Evolutionary conservation across 2,329 filamentous ascomycete species (phyloP).

Genomic region (Myrmaecium sp.): DNA sequence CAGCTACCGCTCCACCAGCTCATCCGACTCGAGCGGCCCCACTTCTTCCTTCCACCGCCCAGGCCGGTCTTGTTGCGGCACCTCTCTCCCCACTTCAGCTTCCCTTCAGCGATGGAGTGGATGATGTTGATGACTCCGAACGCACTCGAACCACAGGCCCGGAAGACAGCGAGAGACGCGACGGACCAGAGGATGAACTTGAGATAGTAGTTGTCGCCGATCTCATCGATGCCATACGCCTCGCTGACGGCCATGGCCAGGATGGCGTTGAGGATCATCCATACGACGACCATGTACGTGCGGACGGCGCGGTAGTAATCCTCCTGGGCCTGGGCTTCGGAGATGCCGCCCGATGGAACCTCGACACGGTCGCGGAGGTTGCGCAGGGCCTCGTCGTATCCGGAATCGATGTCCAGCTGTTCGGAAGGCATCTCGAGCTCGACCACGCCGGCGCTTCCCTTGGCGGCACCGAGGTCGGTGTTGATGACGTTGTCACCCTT

Average conservation of each 20-base stretch:
- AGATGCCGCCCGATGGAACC: conserved; percentile 44
- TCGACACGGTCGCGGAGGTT: conserved; percentile 89
- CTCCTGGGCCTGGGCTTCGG: conserved; percentile 77
- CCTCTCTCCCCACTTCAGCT: conserved; percentile 39
- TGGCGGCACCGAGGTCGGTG: conserved; percentile 79
- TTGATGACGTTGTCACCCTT: conserved; percentile 94
- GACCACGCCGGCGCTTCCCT: conserved; percentile 57
- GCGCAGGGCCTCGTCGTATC: conserved; percentile 90
- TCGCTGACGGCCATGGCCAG: conserved; percentile 88
- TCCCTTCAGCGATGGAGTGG: conserved; percentile 73
- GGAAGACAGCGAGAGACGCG: conserved; percentile 70
- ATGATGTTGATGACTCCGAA: conserved; percentile 75
- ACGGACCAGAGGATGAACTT: conserved; percentile 89
- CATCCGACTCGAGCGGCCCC: too few species aligned
- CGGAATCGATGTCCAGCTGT: conserved; percentile 93
- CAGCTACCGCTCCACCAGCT: too few species aligned
- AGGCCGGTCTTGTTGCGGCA: conserved; percentile 2
- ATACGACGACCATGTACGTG: conserved; percentile 93
- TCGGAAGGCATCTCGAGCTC: conserved; percentile 96
- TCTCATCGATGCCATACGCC: conserved; percentile 54
- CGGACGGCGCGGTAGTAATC: conserved; percentile 96
- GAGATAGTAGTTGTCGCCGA: conserved; percentile 77
- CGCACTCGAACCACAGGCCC: conserved; percentile 62
- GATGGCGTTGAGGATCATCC: conserved; percentile 84
- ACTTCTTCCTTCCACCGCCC: too few species aligned